phyloP scores from a whole-genome alignment of 495 filamentous ascomycete genomes.

The Immersiella caudata region DNA sequence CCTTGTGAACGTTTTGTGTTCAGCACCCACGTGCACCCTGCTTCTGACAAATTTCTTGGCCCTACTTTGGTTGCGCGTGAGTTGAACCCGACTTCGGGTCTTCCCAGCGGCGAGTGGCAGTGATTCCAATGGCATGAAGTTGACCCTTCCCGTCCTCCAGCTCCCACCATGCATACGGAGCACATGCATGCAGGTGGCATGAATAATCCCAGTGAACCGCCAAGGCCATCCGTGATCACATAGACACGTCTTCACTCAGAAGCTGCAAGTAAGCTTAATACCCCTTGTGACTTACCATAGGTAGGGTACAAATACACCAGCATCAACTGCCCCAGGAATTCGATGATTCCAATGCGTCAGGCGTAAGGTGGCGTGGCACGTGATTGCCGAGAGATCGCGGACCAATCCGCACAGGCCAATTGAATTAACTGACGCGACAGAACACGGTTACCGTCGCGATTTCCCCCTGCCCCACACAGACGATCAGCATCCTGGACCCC shows the following conservation, averaged over 20 bases:
- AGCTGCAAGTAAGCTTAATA: neutral
- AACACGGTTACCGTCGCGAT: conserved; percentile 27
- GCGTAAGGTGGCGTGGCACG: no score
- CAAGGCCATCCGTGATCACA: neutral
- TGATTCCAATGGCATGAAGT: neutral
- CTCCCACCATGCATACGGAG: neutral
- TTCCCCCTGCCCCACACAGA: neutral
- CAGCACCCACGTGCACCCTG: no score
- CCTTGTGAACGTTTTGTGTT: conserved; percentile 5
- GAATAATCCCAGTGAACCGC: neutral
- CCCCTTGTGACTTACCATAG: neutral
- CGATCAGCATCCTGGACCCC: conserved; percentile 3
- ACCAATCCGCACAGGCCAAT: conserved; percentile 12
- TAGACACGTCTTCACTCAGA: neutral
- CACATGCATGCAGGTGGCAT: neutral
- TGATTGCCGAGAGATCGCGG: neutral
- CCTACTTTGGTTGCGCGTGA: neutral
- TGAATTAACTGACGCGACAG: conserved; percentile 32
- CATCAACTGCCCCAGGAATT: neutral
- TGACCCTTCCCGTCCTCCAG: neutral
- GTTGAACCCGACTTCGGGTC: neutral
- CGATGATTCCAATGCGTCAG: neutral
- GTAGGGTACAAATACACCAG: neutral
- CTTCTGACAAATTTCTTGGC: no score
- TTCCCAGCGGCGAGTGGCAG: conserved; percentile 3